A percentile compares a stretch with the other conserved stretches of the same genome.
Conservation (phyloP, 2,329 filamentous ascomycete species). For the Penicillium rolfsii region DNA sequence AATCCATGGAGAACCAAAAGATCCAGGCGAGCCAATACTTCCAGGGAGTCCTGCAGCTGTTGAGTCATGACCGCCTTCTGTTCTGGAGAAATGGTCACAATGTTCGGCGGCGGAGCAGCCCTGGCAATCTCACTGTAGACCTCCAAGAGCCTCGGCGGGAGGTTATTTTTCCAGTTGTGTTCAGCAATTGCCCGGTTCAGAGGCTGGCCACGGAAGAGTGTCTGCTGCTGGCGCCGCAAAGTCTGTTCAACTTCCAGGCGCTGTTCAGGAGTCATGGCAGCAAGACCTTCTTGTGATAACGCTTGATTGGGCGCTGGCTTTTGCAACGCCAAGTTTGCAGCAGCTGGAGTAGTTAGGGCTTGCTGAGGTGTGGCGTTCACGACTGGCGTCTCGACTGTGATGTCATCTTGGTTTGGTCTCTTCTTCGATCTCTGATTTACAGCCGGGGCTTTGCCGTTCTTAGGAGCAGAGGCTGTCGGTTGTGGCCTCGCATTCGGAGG, state of each 20-base stretch:
- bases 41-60: constrained; percentile 45
- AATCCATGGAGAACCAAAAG: constrained; percentile 44
- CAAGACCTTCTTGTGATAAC: constrained; percentile 42
- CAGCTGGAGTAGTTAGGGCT: constrained; percentile 26
- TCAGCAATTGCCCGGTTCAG: constrained; percentile 41
- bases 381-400: constrained; percentile 49
- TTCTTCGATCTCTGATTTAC: constrained; percentile 46
- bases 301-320: constrained; percentile 22
- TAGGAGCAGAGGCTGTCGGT: constrained; percentile 26
- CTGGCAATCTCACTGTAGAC: constrained; percentile 44
- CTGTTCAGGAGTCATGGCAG: constrained; percentile 48
- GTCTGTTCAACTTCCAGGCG: constrained; percentile 43
- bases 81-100: constrained; percentile 43
- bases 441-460: constrained; percentile 33
- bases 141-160: constrained; percentile 45
- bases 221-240: constrained; percentile 40
- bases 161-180: constrained; percentile 42
- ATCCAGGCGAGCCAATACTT: constrained; percentile 50
- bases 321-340: constrained; percentile 26
- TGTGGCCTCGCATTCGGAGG: constrained; percentile 38
- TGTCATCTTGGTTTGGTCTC: constrained; percentile 51
- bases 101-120: constrained; percentile 36
- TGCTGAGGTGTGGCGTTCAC: constrained; percentile 41
- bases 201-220: constrained; percentile 34
- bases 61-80: constrained; percentile 45